Conservation (phyloP, 2,329 filamentous ascomycete genomes). For the Gnomoniopsis sp. region DNA sequence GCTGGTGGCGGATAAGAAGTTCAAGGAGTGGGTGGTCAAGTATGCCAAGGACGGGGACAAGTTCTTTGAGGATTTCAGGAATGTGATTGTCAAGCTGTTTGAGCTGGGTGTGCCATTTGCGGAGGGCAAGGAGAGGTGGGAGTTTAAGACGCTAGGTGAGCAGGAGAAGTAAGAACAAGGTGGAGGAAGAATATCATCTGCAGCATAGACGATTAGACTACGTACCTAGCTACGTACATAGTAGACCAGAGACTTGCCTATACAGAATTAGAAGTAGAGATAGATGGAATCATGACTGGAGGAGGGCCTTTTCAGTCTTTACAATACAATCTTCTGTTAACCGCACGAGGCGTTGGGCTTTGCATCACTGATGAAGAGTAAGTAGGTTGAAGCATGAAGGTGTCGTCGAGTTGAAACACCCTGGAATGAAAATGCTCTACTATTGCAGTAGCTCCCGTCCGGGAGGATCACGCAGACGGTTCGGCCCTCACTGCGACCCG, state of each 20-base stretch:
- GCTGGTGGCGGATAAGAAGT: slow-evolving; percentile 82
- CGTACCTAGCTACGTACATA: no score
- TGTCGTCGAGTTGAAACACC: no score
- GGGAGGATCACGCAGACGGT: background rate
- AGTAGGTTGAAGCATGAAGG: no score
- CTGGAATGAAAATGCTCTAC: background rate
- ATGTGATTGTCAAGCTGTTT: slow-evolving; percentile 77
- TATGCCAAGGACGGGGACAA: slow-evolving; percentile 87
- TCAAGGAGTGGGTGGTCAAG: slow-evolving; percentile 74
- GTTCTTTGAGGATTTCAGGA: slow-evolving; percentile 92
- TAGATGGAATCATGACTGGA: no score
- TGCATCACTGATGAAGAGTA: no score
- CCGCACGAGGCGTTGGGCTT: no score
- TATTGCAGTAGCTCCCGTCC: background rate
- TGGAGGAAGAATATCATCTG: no score
- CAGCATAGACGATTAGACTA: no score
- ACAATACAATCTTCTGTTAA: no score
- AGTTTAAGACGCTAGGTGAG: slow-evolving; percentile 57
- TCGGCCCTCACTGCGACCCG: background rate
- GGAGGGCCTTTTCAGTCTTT: no score
- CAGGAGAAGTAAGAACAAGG: slow-evolving; percentile 20
- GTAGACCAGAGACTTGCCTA: no score
- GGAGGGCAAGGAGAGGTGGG: slow-evolving; percentile 57
- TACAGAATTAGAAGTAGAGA: no score
- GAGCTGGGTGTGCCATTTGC: slow-evolving; percentile 92